A percentile compares a stretch with the other conserved stretches of the same genome.
These are phyloP conservation scores for Basidiobolus meristosporus DNA, from an alignment of 371 early-diverging fungal species.

Conservation along the genomic window DNA sequence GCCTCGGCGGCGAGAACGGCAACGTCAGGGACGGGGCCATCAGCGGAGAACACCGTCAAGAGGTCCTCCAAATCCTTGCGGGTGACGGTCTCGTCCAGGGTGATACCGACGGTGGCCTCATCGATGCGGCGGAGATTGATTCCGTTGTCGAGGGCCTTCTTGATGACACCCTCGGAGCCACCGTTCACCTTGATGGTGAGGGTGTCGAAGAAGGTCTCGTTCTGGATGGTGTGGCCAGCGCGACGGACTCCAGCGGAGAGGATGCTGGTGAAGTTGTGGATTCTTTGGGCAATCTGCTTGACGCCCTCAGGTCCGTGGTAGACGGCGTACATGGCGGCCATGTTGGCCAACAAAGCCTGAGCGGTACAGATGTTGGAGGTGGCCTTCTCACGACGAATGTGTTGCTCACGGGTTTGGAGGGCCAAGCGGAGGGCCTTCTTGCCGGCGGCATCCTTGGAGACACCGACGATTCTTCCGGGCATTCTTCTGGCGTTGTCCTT, in stretches of 20 bases:
- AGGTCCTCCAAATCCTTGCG: slow-evolving; percentile 59
- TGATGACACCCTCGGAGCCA: slow-evolving; percentile 29
- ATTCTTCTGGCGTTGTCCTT: slow-evolving; percentile 84
- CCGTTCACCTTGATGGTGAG: slow-evolving; percentile 54
- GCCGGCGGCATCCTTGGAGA: slow-evolving; percentile 80
- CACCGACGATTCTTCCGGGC: slow-evolving; percentile 90
- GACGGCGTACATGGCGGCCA: slow-evolving; percentile 88
- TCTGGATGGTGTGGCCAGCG: slow-evolving; percentile 57
- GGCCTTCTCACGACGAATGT: slow-evolving; percentile 95
- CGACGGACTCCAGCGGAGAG: slow-evolving; percentile 53
- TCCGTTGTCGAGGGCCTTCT: slow-evolving; percentile 46
- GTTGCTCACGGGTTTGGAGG: slow-evolving; percentile 94
- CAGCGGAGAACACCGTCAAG: slow-evolving; percentile 41
- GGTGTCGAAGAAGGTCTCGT: slow-evolving; percentile 82
- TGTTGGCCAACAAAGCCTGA: slow-evolving; percentile 80
- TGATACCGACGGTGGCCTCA: slow-evolving; percentile 49
- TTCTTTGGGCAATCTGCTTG: slow-evolving; percentile 69
- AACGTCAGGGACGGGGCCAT: slow-evolving; percentile 22
- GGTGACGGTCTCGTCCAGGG: slow-evolving; percentile 80
- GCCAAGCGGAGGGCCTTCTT: slow-evolving; percentile 80
- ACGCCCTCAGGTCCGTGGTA: slow-evolving; percentile 95
- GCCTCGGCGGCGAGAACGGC: slow-evolving; percentile 13
- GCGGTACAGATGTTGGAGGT: slow-evolving; percentile 97
- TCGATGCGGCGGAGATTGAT: slow-evolving; percentile 81
- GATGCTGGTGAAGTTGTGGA: slow-evolving; percentile 68